Percentiles rank a stretch among this genome's conserved stretches.
These are phyloP conservation scores for Chimonanthus praecox DNA, from an alignment of 164 flowering plant species.

Conservation along the genomic window DNA sequence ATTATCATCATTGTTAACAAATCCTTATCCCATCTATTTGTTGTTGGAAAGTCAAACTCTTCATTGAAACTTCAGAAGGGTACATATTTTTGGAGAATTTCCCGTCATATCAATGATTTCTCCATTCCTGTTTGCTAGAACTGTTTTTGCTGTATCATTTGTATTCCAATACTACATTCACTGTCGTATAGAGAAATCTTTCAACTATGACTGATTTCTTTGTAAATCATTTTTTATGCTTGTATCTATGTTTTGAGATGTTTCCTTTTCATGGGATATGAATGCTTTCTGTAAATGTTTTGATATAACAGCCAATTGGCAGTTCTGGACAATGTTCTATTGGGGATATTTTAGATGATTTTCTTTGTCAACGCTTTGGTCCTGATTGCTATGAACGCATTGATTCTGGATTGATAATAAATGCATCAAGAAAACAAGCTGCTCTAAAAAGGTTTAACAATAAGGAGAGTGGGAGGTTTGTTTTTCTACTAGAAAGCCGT, in stretches of 20 bases:
- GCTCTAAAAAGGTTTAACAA: constrained; percentile 65
- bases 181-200: too few relatives aligned
- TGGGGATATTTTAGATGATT: constrained; percentile 84
- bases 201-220: background rate
- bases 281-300: background rate
- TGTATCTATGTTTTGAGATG: background rate
- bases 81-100: too few relatives aligned
- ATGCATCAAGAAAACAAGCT: constrained; percentile 44
- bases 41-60: too few relatives aligned
- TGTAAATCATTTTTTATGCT: too few relatives aligned
- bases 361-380: constrained; percentile 68
- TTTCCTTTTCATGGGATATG: background rate
- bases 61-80: too few relatives aligned
- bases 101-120: too few relatives aligned
- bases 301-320: constrained; percentile 40
- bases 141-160: too few relatives aligned
- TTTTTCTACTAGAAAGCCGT: constrained; percentile 70
- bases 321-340: constrained; percentile 41
- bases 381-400: constrained; percentile 71
- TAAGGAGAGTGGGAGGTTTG: constrained; percentile 56
- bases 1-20: too few relatives aligned
- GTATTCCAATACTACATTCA: too few relatives aligned
- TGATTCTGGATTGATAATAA: constrained; percentile 34
- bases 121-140: too few relatives aligned
- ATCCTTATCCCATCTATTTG: too few relatives aligned